phyloP scores from a whole-genome alignment of 805 yeast genomes.

The Wickerhamiella nectarea region DNA sequence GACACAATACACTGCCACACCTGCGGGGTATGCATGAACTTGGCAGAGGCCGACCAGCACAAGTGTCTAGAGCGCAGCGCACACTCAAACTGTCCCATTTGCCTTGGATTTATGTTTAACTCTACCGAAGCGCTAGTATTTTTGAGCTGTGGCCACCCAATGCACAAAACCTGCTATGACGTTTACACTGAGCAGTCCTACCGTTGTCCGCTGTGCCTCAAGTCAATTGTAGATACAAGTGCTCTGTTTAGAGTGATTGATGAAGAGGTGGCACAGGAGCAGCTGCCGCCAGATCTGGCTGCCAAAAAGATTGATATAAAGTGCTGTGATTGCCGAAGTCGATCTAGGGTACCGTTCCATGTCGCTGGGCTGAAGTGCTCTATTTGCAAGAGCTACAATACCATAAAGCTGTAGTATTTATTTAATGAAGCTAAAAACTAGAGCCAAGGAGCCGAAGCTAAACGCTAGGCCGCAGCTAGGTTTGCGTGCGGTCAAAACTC shows the following conservation, averaged over 20 bases:
- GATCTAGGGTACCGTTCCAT: conserved; percentile 62
- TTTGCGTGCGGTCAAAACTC: too few relatives aligned
- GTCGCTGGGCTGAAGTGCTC: conserved; percentile 78
- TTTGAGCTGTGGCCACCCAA: conserved; percentile 90
- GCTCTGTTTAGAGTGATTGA: conserved; percentile 78
- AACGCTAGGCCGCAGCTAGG: too few relatives aligned
- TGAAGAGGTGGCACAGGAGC: conserved; percentile 62
- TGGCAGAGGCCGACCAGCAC: conserved; percentile 64
- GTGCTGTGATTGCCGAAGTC: conserved; percentile 72
- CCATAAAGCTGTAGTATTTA: conserved; percentile 24
- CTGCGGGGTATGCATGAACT: conserved; percentile 78
- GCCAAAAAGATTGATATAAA: conserved; percentile 62
- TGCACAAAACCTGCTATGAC: conserved; percentile 72
- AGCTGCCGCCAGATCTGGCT: conserved; percentile 66
- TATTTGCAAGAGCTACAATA: conserved; percentile 78
- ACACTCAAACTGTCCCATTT: conserved; percentile 83
- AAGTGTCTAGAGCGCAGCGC: conserved; percentile 77
- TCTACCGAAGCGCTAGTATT: conserved; percentile 73
- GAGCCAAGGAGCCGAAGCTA: too few relatives aligned
- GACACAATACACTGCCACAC: conserved; percentile 86
- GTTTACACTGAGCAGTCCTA: conserved; percentile 72
- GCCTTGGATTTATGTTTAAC: conserved; percentile 81
- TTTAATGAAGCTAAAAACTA: neutral
- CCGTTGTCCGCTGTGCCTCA: conserved; percentile 83
- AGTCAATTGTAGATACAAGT: conserved; percentile 75